Conservation (phyloP, 1,139 yeast genomes). For the Magnusiomyces suaveolens region DNA sequence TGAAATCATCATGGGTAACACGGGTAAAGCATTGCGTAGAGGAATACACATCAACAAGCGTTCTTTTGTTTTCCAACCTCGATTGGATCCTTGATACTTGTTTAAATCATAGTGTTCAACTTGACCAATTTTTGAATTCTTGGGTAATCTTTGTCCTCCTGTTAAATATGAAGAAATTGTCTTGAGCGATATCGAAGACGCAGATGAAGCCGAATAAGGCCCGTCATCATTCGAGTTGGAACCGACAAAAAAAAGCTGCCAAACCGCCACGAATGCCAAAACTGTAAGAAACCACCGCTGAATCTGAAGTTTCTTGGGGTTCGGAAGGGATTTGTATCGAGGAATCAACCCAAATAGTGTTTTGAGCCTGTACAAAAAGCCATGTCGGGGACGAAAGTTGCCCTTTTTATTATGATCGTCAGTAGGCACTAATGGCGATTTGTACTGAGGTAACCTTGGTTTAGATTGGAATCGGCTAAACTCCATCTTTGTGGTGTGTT, state of each 20-base stretch:
- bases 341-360: not conserved
- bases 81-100: slow-evolving; percentile 38
- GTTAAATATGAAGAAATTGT: not conserved
- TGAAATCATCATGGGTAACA: slow-evolving; percentile 52
- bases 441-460: slow-evolving; percentile 1
- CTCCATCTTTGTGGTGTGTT: not conserved
- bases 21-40: slow-evolving; percentile 55
- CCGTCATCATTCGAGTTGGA: not conserved
- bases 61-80: slow-evolving; percentile 49
- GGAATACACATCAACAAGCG: slow-evolving; percentile 55
- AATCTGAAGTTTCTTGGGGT: not conserved
- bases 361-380: not conserved
- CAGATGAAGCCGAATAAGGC: not conserved
- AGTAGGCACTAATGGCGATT: not conserved
- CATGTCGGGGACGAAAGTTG: not conserved
- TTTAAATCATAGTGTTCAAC: slow-evolving; percentile 47
- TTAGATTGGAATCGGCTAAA: slow-evolving; percentile 5
- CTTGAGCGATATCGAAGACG: not conserved
- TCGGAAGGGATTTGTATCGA: not conserved
- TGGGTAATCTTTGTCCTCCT: not conserved
- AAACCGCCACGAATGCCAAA: not conserved
- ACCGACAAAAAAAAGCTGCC: not conserved
- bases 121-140: not conserved
- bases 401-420: not conserved
- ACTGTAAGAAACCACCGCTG: not conserved